Evolutionary conservation across 2,329 filamentous ascomycete genomes (phyloP).

Genomic region (Neophaeococcomyces mojaviensis): DNA sequence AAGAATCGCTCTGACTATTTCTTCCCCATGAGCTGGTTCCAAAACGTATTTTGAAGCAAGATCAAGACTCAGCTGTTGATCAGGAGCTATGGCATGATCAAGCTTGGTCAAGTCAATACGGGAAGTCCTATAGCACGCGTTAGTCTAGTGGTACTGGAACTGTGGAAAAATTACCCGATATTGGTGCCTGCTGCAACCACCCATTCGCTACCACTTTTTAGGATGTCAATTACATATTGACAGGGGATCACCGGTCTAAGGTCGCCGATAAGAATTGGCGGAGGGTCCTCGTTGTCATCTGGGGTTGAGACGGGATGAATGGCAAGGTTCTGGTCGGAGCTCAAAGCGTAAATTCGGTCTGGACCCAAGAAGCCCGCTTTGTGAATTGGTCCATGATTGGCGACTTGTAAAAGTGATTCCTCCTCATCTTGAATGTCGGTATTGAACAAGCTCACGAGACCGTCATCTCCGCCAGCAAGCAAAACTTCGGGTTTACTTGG

Average conservation of each 20-base stretch:
- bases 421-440: slow-evolving; percentile 51
- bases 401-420: slow-evolving; percentile 54
- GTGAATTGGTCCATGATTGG: slow-evolving; percentile 57
- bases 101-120: slow-evolving; percentile 34
- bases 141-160: neutral
- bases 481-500: slow-evolving; percentile 46
- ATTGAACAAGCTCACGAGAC: slow-evolving; percentile 56
- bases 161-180: slow-evolving; percentile 10
- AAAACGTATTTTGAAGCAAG: slow-evolving; percentile 35
- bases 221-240: slow-evolving; percentile 53
- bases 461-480: slow-evolving; percentile 56
- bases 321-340: slow-evolving; percentile 55
- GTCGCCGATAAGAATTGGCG: slow-evolving; percentile 47
- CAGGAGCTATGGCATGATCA: slow-evolving; percentile 23
- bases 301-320: slow-evolving; percentile 46
- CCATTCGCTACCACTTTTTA: slow-evolving; percentile 23
- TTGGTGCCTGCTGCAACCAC: slow-evolving; percentile 22
- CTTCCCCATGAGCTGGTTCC: slow-evolving; percentile 42
- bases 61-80: slow-evolving; percentile 30
- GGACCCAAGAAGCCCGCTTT: slow-evolving; percentile 52
- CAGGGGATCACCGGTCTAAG: slow-evolving; percentile 47
- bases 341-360: slow-evolving; percentile 49
- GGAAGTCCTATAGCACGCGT: slow-evolving; percentile 13
- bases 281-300: slow-evolving; percentile 41
- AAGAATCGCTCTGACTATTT: slow-evolving; percentile 40